A percentile compares a stretch with the other conserved stretches of the same genome.
Conservation (phyloP, 1,284 basidiomycete genomes). For the Trichosporon sp. region DNA sequence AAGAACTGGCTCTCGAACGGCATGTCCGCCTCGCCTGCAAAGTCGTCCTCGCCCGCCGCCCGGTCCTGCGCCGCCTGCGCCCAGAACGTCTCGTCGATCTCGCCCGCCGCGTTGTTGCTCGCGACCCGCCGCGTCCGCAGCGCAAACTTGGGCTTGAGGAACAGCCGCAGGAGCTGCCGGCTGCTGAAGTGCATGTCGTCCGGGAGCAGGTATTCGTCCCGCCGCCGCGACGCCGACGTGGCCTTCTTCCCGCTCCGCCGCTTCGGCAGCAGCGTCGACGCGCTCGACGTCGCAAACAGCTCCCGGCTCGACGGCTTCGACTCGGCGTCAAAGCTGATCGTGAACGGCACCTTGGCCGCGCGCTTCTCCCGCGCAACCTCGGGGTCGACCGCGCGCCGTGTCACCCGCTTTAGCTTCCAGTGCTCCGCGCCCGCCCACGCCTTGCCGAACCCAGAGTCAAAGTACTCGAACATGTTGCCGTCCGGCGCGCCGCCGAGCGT, state of each 20-base stretch:
- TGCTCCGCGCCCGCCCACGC: conserved; percentile 99
- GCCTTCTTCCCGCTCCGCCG: conserved; percentile 31
- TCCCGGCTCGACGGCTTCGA: conserved; percentile 42
- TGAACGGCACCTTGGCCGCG: conserved; percentile 77
- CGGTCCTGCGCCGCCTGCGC: conserved; percentile 81
- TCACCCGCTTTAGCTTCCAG: conserved; percentile 81
- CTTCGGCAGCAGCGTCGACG: conserved; percentile 46
- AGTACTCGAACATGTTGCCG: conserved; percentile 79
- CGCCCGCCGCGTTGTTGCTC: conserved; percentile 58
- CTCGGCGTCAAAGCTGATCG: conserved; percentile 69
- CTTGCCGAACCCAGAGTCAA: conserved; percentile 82
- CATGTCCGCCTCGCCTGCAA: conserved; percentile 57
- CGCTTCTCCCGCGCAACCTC: conserved; percentile 57
- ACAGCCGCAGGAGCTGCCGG: conserved; percentile 80
- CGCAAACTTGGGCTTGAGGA: conserved; percentile 91
- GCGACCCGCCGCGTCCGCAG: conserved; percentile 67
- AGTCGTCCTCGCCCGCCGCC: conserved; percentile 54
- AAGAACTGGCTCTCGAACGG: conserved; percentile 97
- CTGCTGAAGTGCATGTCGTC: conserved; percentile 98
- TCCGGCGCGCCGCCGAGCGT: conserved; percentile 66
- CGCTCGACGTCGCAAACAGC: conserved; percentile 43
- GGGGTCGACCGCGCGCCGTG: conserved; percentile 55
- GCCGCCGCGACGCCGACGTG: conserved; percentile 23
- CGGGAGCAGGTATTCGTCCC: conserved; percentile 74
- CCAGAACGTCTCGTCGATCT: conserved; percentile 93